phyloP scores from a whole-genome alignment of 2,329 filamentous ascomycete species.

The Neofusicoccum kwambonambiense region DNA sequence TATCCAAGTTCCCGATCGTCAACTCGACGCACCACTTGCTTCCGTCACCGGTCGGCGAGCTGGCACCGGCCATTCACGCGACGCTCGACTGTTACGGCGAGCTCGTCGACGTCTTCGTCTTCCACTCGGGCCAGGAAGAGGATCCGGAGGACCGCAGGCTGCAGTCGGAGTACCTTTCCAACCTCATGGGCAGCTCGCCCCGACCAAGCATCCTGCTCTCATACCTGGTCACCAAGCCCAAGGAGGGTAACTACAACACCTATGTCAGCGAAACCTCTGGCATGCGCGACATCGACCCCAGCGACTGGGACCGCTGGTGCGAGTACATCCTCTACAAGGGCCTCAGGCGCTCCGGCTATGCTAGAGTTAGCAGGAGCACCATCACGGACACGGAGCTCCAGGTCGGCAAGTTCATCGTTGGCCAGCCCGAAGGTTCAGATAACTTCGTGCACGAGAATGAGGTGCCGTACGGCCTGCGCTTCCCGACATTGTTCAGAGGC shows the following conservation, averaged over 20 bases:
- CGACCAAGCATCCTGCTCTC: slow-evolving; percentile 82
- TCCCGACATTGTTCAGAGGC: slow-evolving; percentile 81
- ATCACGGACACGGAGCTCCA: slow-evolving; percentile 98
- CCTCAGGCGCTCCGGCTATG: slow-evolving; percentile 82
- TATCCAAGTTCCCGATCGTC: slow-evolving; percentile 96
- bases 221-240: slow-evolving; percentile 88
- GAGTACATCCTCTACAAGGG: slow-evolving; percentile 97
- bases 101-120: slow-evolving; percentile 90
- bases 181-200: slow-evolving; percentile 79
- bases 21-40: slow-evolving; percentile 96
- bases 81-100: slow-evolving; percentile 91
- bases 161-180: slow-evolving; percentile 80
- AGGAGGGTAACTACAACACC: slow-evolving; percentile 93
- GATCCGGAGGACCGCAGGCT: slow-evolving; percentile 87
- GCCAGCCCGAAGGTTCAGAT: slow-evolving; percentile 64
- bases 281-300: slow-evolving; percentile 92
- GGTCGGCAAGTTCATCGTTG: slow-evolving; percentile 89
- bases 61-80: slow-evolving; percentile 95
- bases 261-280: slow-evolving; percentile 84
- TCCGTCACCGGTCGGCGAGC: slow-evolving; percentile 87
- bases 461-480: slow-evolving; percentile 74
- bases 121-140: slow-evolving; percentile 98
- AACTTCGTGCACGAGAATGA: slow-evolving; percentile 69
- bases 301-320: slow-evolving; percentile 97
- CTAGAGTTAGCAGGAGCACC: slow-evolving; percentile 79